Conservation (phyloP, 2,329 filamentous ascomycete genomes). For the Mollisia scopiformis region DNA sequence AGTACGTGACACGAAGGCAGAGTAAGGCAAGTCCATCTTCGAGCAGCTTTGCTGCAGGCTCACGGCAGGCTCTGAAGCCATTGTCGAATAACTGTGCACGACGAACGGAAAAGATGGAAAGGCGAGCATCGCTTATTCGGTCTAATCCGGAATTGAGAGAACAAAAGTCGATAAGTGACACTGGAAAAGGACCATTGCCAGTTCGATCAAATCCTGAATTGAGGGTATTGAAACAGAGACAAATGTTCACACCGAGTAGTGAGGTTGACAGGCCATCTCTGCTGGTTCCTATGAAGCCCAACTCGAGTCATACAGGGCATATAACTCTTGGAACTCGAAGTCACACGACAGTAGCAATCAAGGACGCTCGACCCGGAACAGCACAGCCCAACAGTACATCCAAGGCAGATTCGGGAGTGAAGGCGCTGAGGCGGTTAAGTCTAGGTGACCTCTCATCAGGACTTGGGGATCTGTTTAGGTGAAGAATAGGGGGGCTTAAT, state of each 20-base stretch:
- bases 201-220: background rate
- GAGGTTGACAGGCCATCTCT: background rate
- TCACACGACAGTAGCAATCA: background rate
- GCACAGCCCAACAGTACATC: background rate
- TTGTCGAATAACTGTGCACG: background rate
- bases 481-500: background rate
- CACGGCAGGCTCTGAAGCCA: background rate
- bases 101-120: conserved; percentile 4
- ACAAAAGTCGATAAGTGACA: background rate
- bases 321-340: background rate
- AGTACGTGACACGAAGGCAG: conserved; percentile 13
- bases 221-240: background rate
- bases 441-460: conserved; percentile 26
- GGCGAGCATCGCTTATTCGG: background rate
- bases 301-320: conserved; percentile 2
- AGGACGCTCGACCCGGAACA: conserved; percentile 6
- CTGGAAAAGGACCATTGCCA: background rate
- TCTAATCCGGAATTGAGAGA: background rate
- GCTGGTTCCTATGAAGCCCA: background rate
- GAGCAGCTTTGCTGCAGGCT: background rate
- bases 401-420: conserved; percentile 1
- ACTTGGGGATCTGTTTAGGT: conserved; percentile 22
- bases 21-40: conserved; percentile 1
- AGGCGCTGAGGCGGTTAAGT: conserved; percentile 25
- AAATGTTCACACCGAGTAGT: background rate